Percentiles rank a stretch among this genome's conserved stretches.
phyloP scores from a whole-genome alignment of 2,329 filamentous ascomycete species.

The Aaosphaeria pasadenensis region DNA sequence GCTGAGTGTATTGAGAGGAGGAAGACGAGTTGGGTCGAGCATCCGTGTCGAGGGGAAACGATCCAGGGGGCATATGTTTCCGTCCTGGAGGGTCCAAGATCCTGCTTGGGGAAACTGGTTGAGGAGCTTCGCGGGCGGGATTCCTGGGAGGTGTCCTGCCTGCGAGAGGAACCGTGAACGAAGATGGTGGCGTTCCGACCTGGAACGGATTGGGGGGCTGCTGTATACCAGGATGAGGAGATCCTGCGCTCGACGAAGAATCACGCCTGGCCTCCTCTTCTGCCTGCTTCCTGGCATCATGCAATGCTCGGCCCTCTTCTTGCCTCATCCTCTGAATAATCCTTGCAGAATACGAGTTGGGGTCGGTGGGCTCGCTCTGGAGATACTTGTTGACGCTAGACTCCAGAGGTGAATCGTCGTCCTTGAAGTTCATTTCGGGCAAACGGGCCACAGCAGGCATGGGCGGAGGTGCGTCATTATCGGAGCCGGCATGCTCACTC shows the following conservation, averaged over 20 bases:
- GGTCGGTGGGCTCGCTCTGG: constrained; percentile 28
- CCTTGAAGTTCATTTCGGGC: constrained; percentile 18
- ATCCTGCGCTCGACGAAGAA: constrained; percentile 29
- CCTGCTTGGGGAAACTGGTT: constrained; percentile 11
- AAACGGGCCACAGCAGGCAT: constrained; percentile 25
- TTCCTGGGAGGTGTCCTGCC: constrained; percentile 20
- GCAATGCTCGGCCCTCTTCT: constrained; percentile 51
- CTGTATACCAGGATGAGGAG: constrained; percentile 15
- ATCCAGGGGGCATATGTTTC: constrained; percentile 21
- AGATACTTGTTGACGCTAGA: constrained; percentile 23
- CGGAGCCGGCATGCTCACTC: constrained; percentile 17
- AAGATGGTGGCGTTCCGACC: constrained; percentile 21
- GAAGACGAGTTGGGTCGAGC: constrained; percentile 20
- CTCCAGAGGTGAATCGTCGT: constrained; percentile 25
- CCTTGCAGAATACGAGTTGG: constrained; percentile 45
- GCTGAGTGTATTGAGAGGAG: constrained; percentile 24
- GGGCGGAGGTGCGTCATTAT: constrained; percentile 42
- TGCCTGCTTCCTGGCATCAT: constrained; percentile 38
- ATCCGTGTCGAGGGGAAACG: constrained; percentile 23
- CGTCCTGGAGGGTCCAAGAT: constrained; percentile 24
- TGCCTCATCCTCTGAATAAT: constrained; percentile 51
- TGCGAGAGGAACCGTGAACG: constrained; percentile 13
- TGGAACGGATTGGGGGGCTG: not conserved
- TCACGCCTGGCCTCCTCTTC: constrained; percentile 17
- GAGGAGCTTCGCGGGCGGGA: constrained; percentile 9